Conservation (phyloP, 176 grass and related monocot genomes). For the Phyllostachys edulis region DNA sequence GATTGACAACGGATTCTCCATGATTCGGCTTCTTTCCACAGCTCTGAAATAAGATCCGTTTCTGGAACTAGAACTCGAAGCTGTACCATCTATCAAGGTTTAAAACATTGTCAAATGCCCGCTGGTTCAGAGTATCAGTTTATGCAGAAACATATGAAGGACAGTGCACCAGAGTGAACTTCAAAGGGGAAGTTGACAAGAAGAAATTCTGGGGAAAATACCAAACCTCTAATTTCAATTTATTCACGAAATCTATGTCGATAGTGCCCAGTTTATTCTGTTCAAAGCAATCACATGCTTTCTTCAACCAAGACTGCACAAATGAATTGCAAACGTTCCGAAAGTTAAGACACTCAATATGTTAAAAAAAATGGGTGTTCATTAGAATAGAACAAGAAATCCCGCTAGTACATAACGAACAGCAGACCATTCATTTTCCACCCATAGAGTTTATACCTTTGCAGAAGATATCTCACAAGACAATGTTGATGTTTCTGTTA, state of each 20-base stretch:
- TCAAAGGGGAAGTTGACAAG: slow-evolving; percentile 21
- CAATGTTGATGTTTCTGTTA: slow-evolving; percentile 49
- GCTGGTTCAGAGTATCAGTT: neutral
- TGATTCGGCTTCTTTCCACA: slow-evolving; percentile 78
- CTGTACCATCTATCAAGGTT: slow-evolving; percentile 59
- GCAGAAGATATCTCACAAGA: slow-evolving; percentile 64
- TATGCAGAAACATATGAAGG: slow-evolving; percentile 35
- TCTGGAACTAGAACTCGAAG: slow-evolving; percentile 66
- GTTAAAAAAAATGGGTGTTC: neutral
- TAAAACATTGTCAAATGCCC: slow-evolving; percentile 26
- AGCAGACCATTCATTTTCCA: slow-evolving; percentile 5
- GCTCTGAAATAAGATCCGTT: slow-evolving; percentile 55
- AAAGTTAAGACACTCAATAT: slow-evolving; percentile 18
- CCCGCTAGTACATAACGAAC: slow-evolving; percentile 13
- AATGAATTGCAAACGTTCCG: slow-evolving; percentile 22
- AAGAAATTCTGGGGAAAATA: slow-evolving; percentile 8
- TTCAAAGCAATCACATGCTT: slow-evolving; percentile 52
- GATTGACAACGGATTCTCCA: slow-evolving; percentile 69
- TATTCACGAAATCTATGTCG: slow-evolving; percentile 58
- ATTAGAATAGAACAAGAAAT: neutral
- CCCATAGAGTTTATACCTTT: slow-evolving; percentile 55
- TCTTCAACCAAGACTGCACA: slow-evolving; percentile 69
- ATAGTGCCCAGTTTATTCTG: slow-evolving; percentile 41
- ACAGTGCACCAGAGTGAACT: slow-evolving; percentile 30
- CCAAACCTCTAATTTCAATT: slow-evolving; percentile 71